Conservation (phyloP, 768 basidiomycete genomes). For the Trametes gibbosa region DNA sequence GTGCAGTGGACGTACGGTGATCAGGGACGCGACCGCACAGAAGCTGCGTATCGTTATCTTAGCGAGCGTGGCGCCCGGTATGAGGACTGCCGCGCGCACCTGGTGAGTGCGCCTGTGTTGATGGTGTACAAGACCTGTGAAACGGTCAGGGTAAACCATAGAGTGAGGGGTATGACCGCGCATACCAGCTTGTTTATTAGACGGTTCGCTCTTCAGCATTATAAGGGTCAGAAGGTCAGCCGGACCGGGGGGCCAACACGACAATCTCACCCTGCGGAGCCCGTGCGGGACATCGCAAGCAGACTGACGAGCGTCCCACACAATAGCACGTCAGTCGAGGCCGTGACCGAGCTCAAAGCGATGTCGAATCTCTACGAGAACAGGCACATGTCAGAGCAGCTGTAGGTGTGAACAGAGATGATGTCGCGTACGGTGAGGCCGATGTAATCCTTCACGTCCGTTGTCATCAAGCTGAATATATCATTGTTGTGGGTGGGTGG, state of each 20-base stretch:
- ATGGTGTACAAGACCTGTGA: slow-evolving; percentile 12
- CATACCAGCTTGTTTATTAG: slow-evolving; percentile 17
- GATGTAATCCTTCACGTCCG: slow-evolving; percentile 2
- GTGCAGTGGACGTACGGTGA: not conserved
- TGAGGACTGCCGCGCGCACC: not conserved
- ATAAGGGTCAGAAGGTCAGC: not conserved
- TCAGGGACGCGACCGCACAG: slow-evolving; percentile 4
- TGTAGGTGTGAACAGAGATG: not conserved
- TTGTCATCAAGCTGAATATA: slow-evolving; percentile 1
- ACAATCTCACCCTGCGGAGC: slow-evolving; percentile 3
- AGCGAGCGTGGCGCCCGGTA: not conserved
- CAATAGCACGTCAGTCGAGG: slow-evolving; percentile 9
- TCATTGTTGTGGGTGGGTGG: not conserved
- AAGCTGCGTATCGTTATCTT: not conserved
- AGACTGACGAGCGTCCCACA: slow-evolving; percentile 9
- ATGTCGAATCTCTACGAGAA: slow-evolving; percentile 2
- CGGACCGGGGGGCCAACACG: too few species aligned
- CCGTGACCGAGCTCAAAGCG: slow-evolving; percentile 6
- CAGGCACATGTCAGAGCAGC: too few species aligned
- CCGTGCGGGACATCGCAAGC: slow-evolving; percentile 10
- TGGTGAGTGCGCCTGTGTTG: slow-evolving; percentile 9
- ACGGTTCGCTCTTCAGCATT: not conserved
- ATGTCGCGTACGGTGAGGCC: not conserved
- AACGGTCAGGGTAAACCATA: not conserved
- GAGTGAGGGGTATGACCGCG: too few species aligned